Percentiles rank a stretch among this genome's conserved stretches.
phyloP scores from a whole-genome alignment of 2,329 filamentous ascomycete genomes.

The Colletotrichum chlorophyti region DNA sequence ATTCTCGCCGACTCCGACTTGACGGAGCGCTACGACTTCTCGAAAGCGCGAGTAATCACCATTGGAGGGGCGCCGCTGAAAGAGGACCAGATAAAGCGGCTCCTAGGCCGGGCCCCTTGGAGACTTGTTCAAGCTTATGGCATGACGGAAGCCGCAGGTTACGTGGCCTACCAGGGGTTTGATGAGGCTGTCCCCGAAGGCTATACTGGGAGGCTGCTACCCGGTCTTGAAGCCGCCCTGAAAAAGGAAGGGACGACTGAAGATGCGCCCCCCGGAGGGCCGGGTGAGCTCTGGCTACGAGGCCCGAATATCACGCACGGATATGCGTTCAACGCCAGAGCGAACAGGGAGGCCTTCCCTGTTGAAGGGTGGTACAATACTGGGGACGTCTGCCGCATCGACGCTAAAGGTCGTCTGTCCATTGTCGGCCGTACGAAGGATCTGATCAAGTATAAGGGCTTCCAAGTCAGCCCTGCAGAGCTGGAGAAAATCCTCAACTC shows the following conservation, averaged over 20 bases:
- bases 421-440: constrained; percentile 48
- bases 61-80: constrained; percentile 44
- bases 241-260: constrained; percentile 43
- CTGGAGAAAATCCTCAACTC: constrained; percentile 44
- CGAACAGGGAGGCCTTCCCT: constrained; percentile 44
- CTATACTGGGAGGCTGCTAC: constrained; percentile 43
- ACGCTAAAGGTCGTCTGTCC: constrained; percentile 38
- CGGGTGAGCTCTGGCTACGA: constrained; percentile 51
- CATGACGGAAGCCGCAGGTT: constrained; percentile 52
- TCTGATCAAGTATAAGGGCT: constrained; percentile 50
- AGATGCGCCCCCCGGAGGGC: constrained; percentile 42
- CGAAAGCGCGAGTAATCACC: constrained; percentile 42
- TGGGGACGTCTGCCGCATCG: constrained; percentile 49
- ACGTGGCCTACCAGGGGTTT: constrained; percentile 47
- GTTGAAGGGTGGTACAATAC: constrained; percentile 51
- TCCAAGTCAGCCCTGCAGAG: constrained; percentile 47
- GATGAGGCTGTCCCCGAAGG: constrained; percentile 41
- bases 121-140: constrained; percentile 49
- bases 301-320: constrained; percentile 51
- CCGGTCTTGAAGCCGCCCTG: constrained; percentile 46
- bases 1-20: constrained; percentile 44
- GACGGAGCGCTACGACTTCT: constrained; percentile 44
- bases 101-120: constrained; percentile 43
- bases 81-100: constrained; percentile 38
- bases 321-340: constrained; percentile 48